Conservation (phyloP, 163 green algal genomes). For the Scenedesmus sp. region DNA sequence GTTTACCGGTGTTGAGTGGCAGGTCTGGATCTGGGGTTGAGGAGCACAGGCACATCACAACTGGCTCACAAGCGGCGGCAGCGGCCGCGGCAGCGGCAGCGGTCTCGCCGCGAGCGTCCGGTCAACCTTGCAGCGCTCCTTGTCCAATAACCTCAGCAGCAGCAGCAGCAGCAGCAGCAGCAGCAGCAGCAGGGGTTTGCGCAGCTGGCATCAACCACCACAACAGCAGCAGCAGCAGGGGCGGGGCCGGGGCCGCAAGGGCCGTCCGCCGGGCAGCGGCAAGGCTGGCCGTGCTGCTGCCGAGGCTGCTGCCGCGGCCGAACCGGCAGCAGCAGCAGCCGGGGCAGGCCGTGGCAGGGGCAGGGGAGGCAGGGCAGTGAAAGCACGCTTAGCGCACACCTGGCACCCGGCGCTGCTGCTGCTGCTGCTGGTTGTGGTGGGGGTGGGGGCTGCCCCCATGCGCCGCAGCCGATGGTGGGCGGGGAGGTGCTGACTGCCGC, state of each 20-base stretch:
- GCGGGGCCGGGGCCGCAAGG: background rate
- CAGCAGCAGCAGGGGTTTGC: background rate
- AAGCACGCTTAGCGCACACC: background rate
- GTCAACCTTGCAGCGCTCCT: background rate
- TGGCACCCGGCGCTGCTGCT: background rate
- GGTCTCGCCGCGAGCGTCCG: background rate
- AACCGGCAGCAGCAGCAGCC: background rate
- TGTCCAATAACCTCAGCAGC: background rate
- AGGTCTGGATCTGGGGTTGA: background rate
- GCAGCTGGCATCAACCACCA: background rate
- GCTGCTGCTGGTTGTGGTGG: background rate
- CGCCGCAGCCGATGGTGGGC: background rate
- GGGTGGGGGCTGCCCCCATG: too few species aligned
- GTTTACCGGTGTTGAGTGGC: background rate
- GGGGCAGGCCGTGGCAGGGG: background rate
- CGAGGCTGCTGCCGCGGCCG: background rate
- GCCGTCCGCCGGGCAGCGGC: background rate
- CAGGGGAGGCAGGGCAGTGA: background rate
- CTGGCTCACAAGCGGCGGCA: background rate
- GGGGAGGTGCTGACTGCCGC: background rate
- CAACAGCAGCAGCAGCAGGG: background rate
- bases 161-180: slow-evolving; percentile 4
- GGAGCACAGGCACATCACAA: background rate
- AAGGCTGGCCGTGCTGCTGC: background rate
- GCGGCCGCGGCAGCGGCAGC: background rate